Conservation (phyloP, 148 eudicot genomes). For the Fagopyrum tataricum region DNA sequence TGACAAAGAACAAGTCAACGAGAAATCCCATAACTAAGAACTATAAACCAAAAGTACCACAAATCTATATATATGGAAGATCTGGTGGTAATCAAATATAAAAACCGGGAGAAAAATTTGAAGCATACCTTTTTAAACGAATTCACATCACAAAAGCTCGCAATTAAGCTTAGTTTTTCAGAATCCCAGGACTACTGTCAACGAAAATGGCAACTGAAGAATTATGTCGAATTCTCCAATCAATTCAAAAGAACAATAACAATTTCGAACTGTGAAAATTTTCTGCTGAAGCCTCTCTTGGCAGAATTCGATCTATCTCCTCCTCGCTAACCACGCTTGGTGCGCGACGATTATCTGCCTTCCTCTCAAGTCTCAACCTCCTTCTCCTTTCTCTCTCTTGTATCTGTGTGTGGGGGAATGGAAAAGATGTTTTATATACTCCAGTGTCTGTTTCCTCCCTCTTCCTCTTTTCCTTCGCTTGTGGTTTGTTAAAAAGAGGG, state of each 20-base stretch:
- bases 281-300: background rate
- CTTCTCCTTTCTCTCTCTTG: background rate
- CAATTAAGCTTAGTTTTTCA: slow-evolving; percentile 7
- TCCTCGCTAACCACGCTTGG: background rate
- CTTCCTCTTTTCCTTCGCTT: slow-evolving; percentile 9
- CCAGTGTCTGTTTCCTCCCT: slow-evolving; percentile 6
- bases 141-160: slow-evolving; percentile 2
- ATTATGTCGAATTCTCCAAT: background rate
- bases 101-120: background rate
- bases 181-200: background rate
- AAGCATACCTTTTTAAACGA: slow-evolving; percentile 11
- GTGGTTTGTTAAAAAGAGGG: background rate
- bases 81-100: background rate
- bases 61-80: background rate
- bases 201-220: background rate
- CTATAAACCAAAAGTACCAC: background rate
- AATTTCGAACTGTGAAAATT: background rate
- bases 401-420: background rate
- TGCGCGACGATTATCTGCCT: slow-evolving; percentile 1
- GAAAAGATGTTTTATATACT: slow-evolving; percentile 13
- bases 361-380: slow-evolving; percentile 1
- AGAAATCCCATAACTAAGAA: background rate
- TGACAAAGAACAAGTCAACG: background rate
- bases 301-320: slow-evolving; percentile 5
- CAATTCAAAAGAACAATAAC: background rate